These are phyloP conservation scores for Penicillium janthinellum DNA, from an alignment of 2,329 filamentous ascomycete species.

Conservation along the genomic window DNA sequence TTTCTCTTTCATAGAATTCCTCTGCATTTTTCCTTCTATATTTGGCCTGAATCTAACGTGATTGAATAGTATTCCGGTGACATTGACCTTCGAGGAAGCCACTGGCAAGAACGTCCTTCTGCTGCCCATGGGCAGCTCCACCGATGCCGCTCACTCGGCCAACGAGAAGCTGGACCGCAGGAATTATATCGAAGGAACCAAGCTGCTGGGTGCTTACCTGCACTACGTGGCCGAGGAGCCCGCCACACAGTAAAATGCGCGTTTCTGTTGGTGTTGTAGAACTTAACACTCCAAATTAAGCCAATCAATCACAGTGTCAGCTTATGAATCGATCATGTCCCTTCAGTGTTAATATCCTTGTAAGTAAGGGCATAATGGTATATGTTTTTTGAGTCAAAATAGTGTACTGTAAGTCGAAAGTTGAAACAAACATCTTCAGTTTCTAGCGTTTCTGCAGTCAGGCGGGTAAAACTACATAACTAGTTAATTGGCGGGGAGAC, in stretches of 20 bases:
- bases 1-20: slow-evolving; percentile 4
- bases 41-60: slow-evolving; percentile 24
- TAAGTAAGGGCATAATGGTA: too few relatives aligned
- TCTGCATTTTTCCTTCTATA: neutral
- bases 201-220: slow-evolving; percentile 90
- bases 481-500: neutral
- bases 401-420: too few relatives aligned
- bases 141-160: slow-evolving; percentile 93
- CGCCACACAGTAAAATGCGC: slow-evolving; percentile 38
- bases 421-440: too few relatives aligned
- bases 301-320: neutral
- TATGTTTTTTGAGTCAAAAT: too few relatives aligned
- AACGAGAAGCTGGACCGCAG: slow-evolving; percentile 97
- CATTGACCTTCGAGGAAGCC: slow-evolving; percentile 94
- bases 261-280: neutral
- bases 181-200: slow-evolving; percentile 98
- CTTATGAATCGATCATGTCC: neutral
- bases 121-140: slow-evolving; percentile 95
- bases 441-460: too few relatives aligned
- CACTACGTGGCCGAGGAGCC: slow-evolving; percentile 95
- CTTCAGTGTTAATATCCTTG: neutral
- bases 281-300: neutral
- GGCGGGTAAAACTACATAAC: too few relatives aligned
- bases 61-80: slow-evolving; percentile 81
- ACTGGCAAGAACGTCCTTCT: slow-evolving; percentile 97